These are phyloP conservation scores for Heritiera fomes DNA, from an alignment of 345 rosid species.

Conservation along the genomic window DNA sequence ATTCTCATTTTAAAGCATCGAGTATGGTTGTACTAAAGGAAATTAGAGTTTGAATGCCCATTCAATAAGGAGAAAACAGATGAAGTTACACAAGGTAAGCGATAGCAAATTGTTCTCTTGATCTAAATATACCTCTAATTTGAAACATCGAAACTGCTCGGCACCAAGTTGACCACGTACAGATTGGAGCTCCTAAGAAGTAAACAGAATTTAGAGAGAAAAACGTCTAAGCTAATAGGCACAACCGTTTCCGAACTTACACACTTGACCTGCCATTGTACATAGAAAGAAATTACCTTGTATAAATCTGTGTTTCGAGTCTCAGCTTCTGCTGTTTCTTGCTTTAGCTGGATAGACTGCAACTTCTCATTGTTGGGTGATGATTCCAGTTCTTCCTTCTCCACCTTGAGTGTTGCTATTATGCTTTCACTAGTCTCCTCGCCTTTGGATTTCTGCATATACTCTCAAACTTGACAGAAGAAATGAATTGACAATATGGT, in stretches of 20 bases:
- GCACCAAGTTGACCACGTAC: slow-evolving; percentile 93
- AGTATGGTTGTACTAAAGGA: not conserved
- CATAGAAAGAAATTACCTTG: slow-evolving; percentile 54
- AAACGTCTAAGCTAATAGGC: not conserved
- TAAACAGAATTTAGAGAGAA: not conserved
- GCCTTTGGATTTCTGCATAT: slow-evolving; percentile 53
- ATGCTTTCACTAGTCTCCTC: slow-evolving; percentile 47
- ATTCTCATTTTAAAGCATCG: not conserved
- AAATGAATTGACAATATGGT: not conserved
- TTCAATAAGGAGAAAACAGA: not conserved
- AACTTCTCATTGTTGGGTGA: slow-evolving; percentile 70
- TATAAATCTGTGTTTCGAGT: slow-evolving; percentile 65
- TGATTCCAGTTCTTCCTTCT: slow-evolving; percentile 79
- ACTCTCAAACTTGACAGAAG: slow-evolving; percentile 12
- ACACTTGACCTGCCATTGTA: not conserved
- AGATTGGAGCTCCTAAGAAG: slow-evolving; percentile 84
- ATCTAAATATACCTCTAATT: slow-evolving; percentile 70
- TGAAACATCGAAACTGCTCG: slow-evolving; percentile 96
- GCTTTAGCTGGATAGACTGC: slow-evolving; percentile 67
- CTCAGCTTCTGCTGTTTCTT: slow-evolving; percentile 77
- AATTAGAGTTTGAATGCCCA: not conserved
- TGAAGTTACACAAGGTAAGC: not conserved
- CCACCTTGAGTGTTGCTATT: slow-evolving; percentile 59
- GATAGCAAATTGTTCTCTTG: not conserved
- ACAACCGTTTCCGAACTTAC: not conserved